These are phyloP conservation scores for Dictyostelium firmibasis DNA, from an alignment of 78 protist species.

Conservation along the genomic window DNA sequence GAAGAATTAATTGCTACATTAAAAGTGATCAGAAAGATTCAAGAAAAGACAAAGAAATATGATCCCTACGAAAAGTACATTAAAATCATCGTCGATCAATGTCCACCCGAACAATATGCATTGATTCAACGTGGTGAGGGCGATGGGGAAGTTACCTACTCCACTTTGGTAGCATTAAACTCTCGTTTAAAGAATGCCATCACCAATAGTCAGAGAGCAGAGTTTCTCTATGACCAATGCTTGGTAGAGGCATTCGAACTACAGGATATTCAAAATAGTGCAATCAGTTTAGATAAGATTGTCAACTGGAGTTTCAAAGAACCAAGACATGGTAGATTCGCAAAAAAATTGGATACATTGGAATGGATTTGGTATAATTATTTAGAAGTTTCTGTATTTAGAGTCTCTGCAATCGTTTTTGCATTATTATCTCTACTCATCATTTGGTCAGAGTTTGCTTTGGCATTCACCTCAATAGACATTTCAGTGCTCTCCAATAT, in stretches of 20 bases:
- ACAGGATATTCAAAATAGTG: conserved; percentile 57
- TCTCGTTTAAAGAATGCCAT: conserved; percentile 11
- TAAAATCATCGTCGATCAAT: conserved; percentile 31
- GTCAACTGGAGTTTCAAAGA: conserved; percentile 54
- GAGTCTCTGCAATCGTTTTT: background rate
- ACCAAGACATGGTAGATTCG: conserved; percentile 55
- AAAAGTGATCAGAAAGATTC: background rate
- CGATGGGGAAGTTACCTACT: conserved; percentile 17
- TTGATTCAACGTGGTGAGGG: conserved; percentile 50
- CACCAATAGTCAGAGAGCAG: background rate
- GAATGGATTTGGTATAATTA: conserved; percentile 76
- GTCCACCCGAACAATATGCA: conserved; percentile 55
- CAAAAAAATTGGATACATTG: background rate
- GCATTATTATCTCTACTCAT: conserved; percentile 8
- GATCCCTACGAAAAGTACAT: conserved; percentile 72
- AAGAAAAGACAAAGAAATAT: conserved; percentile 16
- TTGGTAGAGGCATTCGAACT: conserved; percentile 45
- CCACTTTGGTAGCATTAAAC: conserved; percentile 37
- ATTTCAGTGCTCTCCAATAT: conserved; percentile 60
- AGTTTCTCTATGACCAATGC: conserved; percentile 49
- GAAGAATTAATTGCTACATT: conserved; percentile 30
- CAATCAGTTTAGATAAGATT: background rate
- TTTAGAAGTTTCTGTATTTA: background rate
- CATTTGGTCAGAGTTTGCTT: conserved; percentile 63
- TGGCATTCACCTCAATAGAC: background rate